phyloP scores from a whole-genome alignment of 2,329 filamentous ascomycete genomes.

The Diplodia scrobiculata region DNA sequence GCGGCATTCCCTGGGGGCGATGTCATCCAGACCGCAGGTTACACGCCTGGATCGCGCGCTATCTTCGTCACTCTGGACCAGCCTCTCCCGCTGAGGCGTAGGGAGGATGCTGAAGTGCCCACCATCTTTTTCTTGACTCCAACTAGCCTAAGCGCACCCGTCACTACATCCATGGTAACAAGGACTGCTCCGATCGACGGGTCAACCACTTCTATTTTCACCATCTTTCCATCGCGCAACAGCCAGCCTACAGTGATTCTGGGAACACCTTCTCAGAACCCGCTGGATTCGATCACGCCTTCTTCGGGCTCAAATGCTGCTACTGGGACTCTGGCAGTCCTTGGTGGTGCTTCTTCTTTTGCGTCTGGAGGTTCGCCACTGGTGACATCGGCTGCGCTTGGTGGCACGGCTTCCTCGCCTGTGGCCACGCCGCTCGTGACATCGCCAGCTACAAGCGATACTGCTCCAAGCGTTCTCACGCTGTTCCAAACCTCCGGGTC shows the following conservation, averaged over 20 bases:
- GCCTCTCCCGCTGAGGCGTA: neutral
- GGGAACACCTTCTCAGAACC: neutral
- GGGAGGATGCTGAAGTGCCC: neutral
- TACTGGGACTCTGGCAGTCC: neutral
- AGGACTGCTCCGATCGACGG: neutral
- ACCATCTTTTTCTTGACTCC: constrained; percentile 4
- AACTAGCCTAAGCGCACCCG: neutral
- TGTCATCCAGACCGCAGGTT: neutral
- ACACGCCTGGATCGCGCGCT: neutral
- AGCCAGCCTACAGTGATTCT: constrained; percentile 13
- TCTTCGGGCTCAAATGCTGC: neutral
- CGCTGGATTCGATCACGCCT: neutral
- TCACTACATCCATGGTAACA: neutral
- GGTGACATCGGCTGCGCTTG: too few relatives aligned
- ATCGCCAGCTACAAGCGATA: too few relatives aligned
- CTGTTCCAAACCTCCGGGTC: constrained; percentile 1
- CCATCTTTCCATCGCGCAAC: neutral
- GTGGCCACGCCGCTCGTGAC: too few relatives aligned
- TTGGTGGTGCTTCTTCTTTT: too few relatives aligned
- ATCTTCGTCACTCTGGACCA: constrained; percentile 8
- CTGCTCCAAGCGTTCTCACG: neutral
- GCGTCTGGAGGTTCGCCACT: neutral
- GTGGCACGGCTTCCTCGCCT: too few relatives aligned
- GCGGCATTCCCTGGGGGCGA: neutral
- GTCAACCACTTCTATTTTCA: constrained; percentile 4